These are phyloP conservation scores for Akanthomyces uredinophilus DNA, from an alignment of 2,329 filamentous ascomycete genomes.

Conservation along the genomic window DNA sequence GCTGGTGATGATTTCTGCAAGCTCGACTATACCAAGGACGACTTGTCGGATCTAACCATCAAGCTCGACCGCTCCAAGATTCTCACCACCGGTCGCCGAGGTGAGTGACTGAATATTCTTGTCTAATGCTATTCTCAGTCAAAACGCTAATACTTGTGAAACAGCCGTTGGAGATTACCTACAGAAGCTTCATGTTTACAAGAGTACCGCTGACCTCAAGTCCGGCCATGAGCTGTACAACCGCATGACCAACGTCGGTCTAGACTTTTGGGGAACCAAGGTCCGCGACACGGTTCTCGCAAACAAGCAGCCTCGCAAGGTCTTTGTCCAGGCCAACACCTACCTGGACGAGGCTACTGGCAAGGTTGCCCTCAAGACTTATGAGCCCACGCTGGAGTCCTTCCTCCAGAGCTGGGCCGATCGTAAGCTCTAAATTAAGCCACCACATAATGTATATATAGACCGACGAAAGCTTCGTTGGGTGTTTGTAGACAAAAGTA, in stretches of 20 bases:
- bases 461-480: not conserved
- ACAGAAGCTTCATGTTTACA: constrained; percentile 89
- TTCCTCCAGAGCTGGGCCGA: constrained; percentile 81
- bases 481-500: not conserved
- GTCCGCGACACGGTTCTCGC: constrained; percentile 69
- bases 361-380: constrained; percentile 74
- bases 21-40: constrained; percentile 66
- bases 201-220: constrained; percentile 79
- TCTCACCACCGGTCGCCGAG: constrained; percentile 70
- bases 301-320: constrained; percentile 78
- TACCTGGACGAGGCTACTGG: constrained; percentile 62
- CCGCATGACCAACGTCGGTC: constrained; percentile 74
- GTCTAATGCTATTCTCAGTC: not conserved
- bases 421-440: constrained; percentile 39
- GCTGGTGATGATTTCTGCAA: constrained; percentile 85
- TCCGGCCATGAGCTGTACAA: constrained; percentile 75
- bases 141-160: constrained; percentile 20
- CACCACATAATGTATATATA: not conserved
- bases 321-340: constrained; percentile 94
- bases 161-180: constrained; percentile 77
- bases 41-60: constrained; percentile 77
- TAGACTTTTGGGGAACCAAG: constrained; percentile 77
- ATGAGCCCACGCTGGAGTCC: constrained; percentile 73
- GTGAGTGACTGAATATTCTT: constrained; percentile 27
- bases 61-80: constrained; percentile 83